Evolutionary conservation across 1,284 basidiomycete species (phyloP), one percentile per base, ranked within the genome.

Genomic region (Moesziomyces sp.): DNA sequence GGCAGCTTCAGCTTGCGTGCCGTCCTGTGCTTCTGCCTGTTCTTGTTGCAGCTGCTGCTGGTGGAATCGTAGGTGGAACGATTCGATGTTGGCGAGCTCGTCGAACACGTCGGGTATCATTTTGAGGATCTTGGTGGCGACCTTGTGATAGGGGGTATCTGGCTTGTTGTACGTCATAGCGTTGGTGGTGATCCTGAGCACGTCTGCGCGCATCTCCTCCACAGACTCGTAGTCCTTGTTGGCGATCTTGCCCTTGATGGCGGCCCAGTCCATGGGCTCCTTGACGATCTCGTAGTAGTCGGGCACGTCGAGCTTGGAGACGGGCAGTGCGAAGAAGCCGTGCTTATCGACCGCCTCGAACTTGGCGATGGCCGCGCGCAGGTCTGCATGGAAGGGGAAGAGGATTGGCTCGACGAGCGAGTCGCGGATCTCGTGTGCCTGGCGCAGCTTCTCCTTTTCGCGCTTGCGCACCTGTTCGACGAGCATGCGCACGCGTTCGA

Each of bases 271-370:
- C 92, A 97, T 97, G 0, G 96, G 96, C 11, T 88, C 86, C 79
- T 91, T 89, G 83, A 99, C 88, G 52, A 97, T 86, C 52, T 94
- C 91, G 80, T 91, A 92, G 84, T 99, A 99, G 82, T 98, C 95
- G 0, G 95, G 94, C 0, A 94, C 93, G 43, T 93, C 90, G 0
- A 84, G 84, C 56, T 87, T 88, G 28, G 89, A 91, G n/a, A 83
- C 82, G 0, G 81, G 82, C 18, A 65, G 42, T 26, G 70, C 46
- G 42, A 83, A 83, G 60, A 79, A 76, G 21, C 65, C 65, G 28
- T 62, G 51, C 10, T 63, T 73, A 44, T 83, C 82, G 38, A 76
- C 52, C 5, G 58, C 49, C 44, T 68, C 54, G 58, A 65, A 49
- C 42, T 40, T 44, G 42, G 23, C 64, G 34, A 74, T 52, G 26